A percentile compares a stretch with the other conserved stretches of the same genome.
phyloP scores from a whole-genome alignment of 164 flowering plant genomes.

The Brasenia schreberi region DNA sequence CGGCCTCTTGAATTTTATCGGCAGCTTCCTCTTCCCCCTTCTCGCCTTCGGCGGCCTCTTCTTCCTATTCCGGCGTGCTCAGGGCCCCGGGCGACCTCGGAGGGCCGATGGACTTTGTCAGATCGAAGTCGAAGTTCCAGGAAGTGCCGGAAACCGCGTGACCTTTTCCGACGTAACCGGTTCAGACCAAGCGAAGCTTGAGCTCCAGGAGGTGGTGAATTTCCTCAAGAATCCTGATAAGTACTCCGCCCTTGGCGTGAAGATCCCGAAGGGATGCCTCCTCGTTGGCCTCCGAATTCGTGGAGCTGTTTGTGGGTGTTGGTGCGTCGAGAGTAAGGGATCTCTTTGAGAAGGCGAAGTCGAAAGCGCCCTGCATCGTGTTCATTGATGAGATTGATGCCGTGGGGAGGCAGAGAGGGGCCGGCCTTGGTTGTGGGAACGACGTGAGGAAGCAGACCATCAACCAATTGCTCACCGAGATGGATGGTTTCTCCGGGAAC shows the following conservation, averaged over 20 bases:
- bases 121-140: conserved; percentile 90
- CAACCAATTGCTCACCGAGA: conserved; percentile 87
- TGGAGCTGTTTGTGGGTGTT: conserved; percentile 92
- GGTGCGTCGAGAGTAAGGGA: conserved; percentile 96
- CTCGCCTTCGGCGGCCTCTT: conserved; percentile 81
- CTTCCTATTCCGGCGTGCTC: conserved; percentile 72
- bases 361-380: conserved; percentile 91
- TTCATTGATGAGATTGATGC: conserved; percentile 99
- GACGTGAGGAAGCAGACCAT: conserved; percentile 97
- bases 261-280: conserved; percentile 93
- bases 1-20: conserved; percentile 59
- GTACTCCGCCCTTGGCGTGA: conserved; percentile 88
- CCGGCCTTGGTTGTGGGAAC: conserved; percentile 93
- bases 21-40: conserved; percentile 69
- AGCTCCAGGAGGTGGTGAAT: conserved; percentile 88
- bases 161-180: conserved; percentile 88
- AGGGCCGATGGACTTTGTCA: conserved; percentile 92
- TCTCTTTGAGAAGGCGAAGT: conserved; percentile 89
- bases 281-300: conserved; percentile 94
- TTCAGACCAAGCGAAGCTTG: conserved; percentile 91
- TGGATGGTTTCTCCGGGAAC: conserved; percentile 93
- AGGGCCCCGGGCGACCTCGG: conserved; percentile 95
- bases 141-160: conserved; percentile 95
- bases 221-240: conserved; percentile 92
- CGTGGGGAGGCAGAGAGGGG: conserved; percentile 96